phyloP scores from a whole-genome alignment of 2,329 filamentous ascomycete species.

The Tolypocladium inflatum region DNA sequence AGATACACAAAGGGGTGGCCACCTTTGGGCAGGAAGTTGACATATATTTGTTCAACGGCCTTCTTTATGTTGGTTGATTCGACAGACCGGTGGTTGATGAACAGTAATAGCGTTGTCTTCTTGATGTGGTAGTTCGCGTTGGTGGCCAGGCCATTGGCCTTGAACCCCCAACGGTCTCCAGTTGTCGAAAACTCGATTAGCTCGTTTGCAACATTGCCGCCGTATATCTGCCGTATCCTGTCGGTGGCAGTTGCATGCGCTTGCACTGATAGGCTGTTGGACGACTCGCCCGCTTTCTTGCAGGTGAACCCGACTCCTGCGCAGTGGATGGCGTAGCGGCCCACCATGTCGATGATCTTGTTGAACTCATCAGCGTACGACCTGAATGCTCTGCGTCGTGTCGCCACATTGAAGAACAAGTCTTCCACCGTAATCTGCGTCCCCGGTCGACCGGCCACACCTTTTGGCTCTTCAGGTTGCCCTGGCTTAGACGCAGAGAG shows the following conservation, averaged over 20 bases:
- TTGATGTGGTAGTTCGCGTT: constrained; percentile 95
- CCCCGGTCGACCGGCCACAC: constrained; percentile 76
- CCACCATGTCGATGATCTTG: constrained; percentile 92
- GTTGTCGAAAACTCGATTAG: constrained; percentile 65
- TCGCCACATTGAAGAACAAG: constrained; percentile 93
- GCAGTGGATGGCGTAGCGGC: constrained; percentile 89
- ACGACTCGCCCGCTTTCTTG: constrained; percentile 88
- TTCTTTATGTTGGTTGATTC: constrained; percentile 85
- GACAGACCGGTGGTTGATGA: constrained; percentile 93
- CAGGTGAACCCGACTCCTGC: constrained; percentile 87
- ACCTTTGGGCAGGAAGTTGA: constrained; percentile 80
- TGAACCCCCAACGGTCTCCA: constrained; percentile 76
- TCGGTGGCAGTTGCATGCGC: constrained; percentile 64
- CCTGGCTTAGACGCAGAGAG: constrained; percentile 79
- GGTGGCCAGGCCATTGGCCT: constrained; percentile 68
- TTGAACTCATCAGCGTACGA: constrained; percentile 92
- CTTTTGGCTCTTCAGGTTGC: constrained; percentile 75
- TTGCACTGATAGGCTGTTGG: constrained; percentile 71
- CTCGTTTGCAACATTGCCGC: constrained; percentile 76
- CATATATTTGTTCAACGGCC: constrained; percentile 83
- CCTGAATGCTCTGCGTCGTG: constrained; percentile 77
- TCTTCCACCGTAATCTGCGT: constrained; percentile 97
- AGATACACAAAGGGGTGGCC: constrained; percentile 92
- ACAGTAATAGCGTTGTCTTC: constrained; percentile 76
- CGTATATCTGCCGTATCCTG: constrained; percentile 85